Evolutionary conservation across 371 early-diverging fungal species (phyloP).

Genomic region (Mortierella sp.): DNA sequence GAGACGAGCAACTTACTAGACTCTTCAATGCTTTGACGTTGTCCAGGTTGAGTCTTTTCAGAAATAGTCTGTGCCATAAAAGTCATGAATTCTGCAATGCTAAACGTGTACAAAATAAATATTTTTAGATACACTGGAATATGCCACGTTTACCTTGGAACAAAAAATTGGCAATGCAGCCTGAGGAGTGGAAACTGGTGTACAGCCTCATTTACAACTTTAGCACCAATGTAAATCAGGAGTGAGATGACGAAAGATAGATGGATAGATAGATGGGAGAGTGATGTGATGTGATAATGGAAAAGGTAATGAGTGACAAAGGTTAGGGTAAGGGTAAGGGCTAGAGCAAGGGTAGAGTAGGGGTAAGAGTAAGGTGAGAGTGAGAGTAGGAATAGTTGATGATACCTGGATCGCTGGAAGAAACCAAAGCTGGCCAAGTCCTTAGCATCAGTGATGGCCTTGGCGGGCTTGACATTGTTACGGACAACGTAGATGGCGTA

Average conservation of each 20-base stretch:
- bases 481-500: conserved; percentile 65
- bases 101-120: conserved; percentile 45
- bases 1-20: conserved; percentile 67
- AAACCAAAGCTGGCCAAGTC: conserved; percentile 90
- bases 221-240: too few relatives aligned
- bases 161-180: neutral
- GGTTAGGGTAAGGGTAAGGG: neutral
- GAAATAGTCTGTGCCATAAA: conserved; percentile 89
- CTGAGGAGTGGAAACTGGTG: too few relatives aligned
- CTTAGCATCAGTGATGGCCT: conserved; percentile 46
- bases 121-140: conserved; percentile 1
- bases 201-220: too few relatives aligned
- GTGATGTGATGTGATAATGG: too few relatives aligned
- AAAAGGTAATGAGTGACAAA: neutral
- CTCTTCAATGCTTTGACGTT: conserved; percentile 89
- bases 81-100: conserved; percentile 91
- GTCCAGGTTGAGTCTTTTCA: conserved; percentile 88
- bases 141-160: conserved; percentile 7
- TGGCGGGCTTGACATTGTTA: conserved; percentile 61
- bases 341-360: neutral
- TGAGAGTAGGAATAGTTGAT: neutral
- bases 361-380: neutral
- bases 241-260: too few relatives aligned
- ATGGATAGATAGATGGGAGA: too few relatives aligned
- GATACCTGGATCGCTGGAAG: conserved; percentile 89